Evolutionary conservation across 306 rosid species (phyloP).

Genomic region (Sicyos baderoa): DNA sequence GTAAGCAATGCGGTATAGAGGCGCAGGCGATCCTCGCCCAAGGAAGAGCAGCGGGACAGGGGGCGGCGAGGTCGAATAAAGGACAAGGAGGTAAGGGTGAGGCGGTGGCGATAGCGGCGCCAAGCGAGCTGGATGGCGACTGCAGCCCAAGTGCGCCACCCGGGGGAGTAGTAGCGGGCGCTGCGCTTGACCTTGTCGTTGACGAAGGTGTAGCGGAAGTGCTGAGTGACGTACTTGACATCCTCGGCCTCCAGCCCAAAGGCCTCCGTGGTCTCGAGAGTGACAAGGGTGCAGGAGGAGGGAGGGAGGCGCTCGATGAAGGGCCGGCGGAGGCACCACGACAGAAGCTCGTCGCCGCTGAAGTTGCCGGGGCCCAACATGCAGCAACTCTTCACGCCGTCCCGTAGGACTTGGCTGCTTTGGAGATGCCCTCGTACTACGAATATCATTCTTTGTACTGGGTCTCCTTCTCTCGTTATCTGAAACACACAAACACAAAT

Average conservation of each 20-base stretch:
- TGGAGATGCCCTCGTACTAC: constrained; percentile 92
- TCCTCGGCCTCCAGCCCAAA: constrained; percentile 76
- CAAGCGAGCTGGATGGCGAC: constrained; percentile 91
- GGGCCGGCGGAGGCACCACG: constrained; percentile 82
- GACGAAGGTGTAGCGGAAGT: constrained; percentile 81
- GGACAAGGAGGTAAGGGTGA: constrained; percentile 59
- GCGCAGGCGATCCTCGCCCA: constrained; percentile 80
- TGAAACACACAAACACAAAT: constrained; percentile 1
- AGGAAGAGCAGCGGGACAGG: constrained; percentile 54
- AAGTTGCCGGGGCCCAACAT: constrained; percentile 94
- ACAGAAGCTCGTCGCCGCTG: constrained; percentile 84
- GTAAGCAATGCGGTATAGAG: constrained; percentile 78
- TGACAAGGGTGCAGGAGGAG: constrained; percentile 59
- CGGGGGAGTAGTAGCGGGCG: constrained; percentile 84
- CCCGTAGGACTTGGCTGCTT: constrained; percentile 77
- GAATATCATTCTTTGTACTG: constrained; percentile 85
- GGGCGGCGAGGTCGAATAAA: constrained; percentile 83
- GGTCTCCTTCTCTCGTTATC: constrained; percentile 84
- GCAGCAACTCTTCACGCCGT: constrained; percentile 80
- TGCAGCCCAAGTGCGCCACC: constrained; percentile 96
- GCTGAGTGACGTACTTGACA: constrained; percentile 84
- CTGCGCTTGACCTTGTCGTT: constrained; percentile 85
- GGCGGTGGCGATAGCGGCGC: constrained; percentile 63
- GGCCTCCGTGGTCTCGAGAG: constrained; percentile 78
- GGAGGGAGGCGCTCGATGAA: constrained; percentile 70